Evolutionary conservation across 257 asterid species (phyloP).

Genomic region (Gardenia jasminoides): DNA sequence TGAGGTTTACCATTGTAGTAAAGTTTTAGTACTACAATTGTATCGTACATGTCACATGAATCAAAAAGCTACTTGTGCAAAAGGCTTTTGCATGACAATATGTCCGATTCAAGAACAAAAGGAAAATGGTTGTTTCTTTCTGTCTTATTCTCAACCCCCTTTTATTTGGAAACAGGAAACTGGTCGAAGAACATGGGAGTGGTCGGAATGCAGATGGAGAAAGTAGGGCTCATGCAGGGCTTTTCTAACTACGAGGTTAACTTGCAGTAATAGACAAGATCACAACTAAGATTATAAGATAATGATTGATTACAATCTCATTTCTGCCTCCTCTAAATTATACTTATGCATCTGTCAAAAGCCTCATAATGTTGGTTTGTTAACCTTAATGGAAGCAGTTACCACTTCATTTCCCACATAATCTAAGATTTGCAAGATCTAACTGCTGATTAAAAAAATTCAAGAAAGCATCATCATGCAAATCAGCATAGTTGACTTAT

Average conservation of each 20-base stretch:
- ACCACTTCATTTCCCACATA: background rate
- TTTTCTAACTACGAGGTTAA: background rate
- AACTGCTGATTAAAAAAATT: slow-evolving; percentile 1
- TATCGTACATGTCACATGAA: no score
- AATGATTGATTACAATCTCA: background rate
- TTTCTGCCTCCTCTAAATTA: background rate
- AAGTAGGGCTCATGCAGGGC: background rate
- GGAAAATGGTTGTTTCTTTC: background rate
- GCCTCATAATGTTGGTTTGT: no score
- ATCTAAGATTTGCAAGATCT: slow-evolving; percentile 11
- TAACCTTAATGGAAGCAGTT: background rate
- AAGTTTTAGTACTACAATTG: no score
- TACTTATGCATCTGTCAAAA: background rate
- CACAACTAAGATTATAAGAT: background rate
- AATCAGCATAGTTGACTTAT: slow-evolving; percentile 9
- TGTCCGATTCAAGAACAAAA: background rate
- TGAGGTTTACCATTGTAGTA: background rate
- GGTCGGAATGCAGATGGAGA: background rate
- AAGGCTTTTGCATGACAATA: no score
- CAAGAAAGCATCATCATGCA: background rate
- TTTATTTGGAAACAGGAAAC: background rate
- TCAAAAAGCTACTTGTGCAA: no score
- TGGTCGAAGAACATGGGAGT: slow-evolving; percentile 7
- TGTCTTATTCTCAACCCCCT: background rate
- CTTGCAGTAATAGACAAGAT: background rate